Evolutionary conservation across 805 yeast genomes (phyloP), one percentile per base, ranked within the genome.

Genomic region (Wickerhamiella lipophila): DNA sequence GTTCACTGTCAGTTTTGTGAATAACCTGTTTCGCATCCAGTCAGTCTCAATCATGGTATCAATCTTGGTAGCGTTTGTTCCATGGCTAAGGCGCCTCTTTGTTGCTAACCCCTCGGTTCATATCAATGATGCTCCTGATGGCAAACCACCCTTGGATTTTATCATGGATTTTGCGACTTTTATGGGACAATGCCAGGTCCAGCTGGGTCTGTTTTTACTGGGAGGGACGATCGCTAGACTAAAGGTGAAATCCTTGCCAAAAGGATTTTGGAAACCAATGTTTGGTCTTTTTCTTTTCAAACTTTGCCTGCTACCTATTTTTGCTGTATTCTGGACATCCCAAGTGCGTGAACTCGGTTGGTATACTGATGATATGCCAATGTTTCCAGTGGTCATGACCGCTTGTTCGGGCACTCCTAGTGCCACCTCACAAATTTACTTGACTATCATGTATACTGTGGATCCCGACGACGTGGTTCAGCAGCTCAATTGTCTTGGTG

Each of bases 171-270:
- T 80, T 55, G 71, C 89, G 0, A 60, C 75, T 2, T 89, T 89
- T 60, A 68, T 89, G 6, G 95, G 95, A 0, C 77, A 77, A 23
- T 96, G 96, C 0, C 77, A 83, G 45, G 95, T 89, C 29, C 97
- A 96, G 0, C 64, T 85, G 50, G 97, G 96, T 0, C 68, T 89
- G 52, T 62, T 85, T 41, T 60, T 89, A 51, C 64, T 89, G 25
- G 97, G 97, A 1, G 95, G 89, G 15, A 86, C 95, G 1, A 77
- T 89, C 38, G 83, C 95, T 0, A 68, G 96, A 43, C 70, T 89
- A 46, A 67, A 76, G 53, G 63, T 87, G 18, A 68, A 67, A 6
- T 58, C 68, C 4, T 66, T 87, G 56, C 85, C 88, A 1, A 67
- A 70, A 12, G 89, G 89, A 1, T 80, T 83, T 56, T 69, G 76